Evolutionary conservation across 1,284 basidiomycete genomes (phyloP).

Genomic region (Cutaneotrichosporon daszewskae): DNA sequence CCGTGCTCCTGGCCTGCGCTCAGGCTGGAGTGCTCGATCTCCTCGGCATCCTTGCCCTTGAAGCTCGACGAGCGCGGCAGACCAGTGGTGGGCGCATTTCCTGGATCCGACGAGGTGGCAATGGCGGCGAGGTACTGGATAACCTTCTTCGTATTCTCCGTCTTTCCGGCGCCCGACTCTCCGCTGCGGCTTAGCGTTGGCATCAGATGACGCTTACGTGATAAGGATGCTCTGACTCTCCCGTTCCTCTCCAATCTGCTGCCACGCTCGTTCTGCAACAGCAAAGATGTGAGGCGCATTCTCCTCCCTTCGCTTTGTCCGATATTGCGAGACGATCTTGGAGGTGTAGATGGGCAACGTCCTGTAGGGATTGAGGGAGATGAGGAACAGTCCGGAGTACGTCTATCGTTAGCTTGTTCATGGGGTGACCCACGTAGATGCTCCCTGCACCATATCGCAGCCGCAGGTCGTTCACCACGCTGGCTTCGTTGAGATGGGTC

Average conservation of each 20-base stretch:
- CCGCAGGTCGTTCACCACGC: constrained; percentile 93
- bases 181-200: constrained; percentile 56
- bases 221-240: constrained; percentile 98
- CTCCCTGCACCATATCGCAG: constrained; percentile 84
- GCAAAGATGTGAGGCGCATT: constrained; percentile 96
- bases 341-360: constrained; percentile 88
- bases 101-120: constrained; percentile 63
- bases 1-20: constrained; percentile 62
- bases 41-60: constrained; percentile 40
- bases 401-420: constrained; percentile 26
- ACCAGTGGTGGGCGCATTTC: constrained; percentile 42
- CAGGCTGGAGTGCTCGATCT: constrained; percentile 44
- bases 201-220: constrained; percentile 66
- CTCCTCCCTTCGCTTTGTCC: constrained; percentile 84
- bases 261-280: constrained; percentile 95
- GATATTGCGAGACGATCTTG: constrained; percentile 86
- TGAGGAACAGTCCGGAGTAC: constrained; percentile 65
- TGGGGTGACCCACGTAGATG: constrained; percentile 73
- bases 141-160: constrained; percentile 99
- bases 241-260: constrained; percentile 94
- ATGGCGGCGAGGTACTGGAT: constrained; percentile 99
- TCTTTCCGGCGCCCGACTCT: constrained; percentile 98
- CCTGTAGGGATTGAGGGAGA: constrained; percentile 97
- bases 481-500: constrained; percentile 96
- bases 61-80: constrained; percentile 44